Percentiles rank a stretch among this genome's conserved stretches.
phyloP scores from a whole-genome alignment of 371 early-diverging fungal genomes.

The Mucor velutinosus region DNA sequence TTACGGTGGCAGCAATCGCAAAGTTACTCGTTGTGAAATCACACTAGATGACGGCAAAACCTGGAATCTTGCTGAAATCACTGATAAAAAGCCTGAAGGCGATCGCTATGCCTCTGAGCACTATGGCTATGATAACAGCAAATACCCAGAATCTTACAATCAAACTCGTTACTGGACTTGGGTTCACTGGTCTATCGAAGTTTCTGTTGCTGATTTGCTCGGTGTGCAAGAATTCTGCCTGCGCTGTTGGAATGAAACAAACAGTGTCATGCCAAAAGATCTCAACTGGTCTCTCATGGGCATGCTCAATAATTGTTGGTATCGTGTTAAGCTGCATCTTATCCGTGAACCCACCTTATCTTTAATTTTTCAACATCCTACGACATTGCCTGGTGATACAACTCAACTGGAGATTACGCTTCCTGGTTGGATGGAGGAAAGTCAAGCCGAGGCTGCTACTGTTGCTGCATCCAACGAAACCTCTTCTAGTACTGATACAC shows the following conservation, averaged over 20 bases:
- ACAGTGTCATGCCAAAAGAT: slow-evolving; percentile 75
- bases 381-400: slow-evolving; percentile 18
- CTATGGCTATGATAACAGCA: slow-evolving; percentile 12
- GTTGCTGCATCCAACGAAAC: slow-evolving; percentile 31
- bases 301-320: slow-evolving; percentile 84
- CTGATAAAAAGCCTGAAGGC: background rate
- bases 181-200: slow-evolving; percentile 65
- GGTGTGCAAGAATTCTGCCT: slow-evolving; percentile 59
- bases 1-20: slow-evolving; percentile 73
- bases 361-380: slow-evolving; percentile 58
- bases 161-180: slow-evolving; percentile 69
- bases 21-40: slow-evolving; percentile 77
- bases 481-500: slow-evolving; percentile 13
- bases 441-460: slow-evolving; percentile 14
- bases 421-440: slow-evolving; percentile 19
- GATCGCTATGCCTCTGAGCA: slow-evolving; percentile 38
- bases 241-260: slow-evolving; percentile 74
- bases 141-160: slow-evolving; percentile 23
- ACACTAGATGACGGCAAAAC: slow-evolving; percentile 78
- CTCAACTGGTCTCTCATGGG: slow-evolving; percentile 84
- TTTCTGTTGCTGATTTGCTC: slow-evolving; percentile 52
- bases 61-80: slow-evolving; percentile 65
- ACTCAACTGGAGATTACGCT: slow-evolving; percentile 1
- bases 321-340: slow-evolving; percentile 51
- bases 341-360: slow-evolving; percentile 22